Evolutionary conservation across 192 early-diverging fungal species (phyloP).

Genomic region (Coemansia sp.): DNA sequence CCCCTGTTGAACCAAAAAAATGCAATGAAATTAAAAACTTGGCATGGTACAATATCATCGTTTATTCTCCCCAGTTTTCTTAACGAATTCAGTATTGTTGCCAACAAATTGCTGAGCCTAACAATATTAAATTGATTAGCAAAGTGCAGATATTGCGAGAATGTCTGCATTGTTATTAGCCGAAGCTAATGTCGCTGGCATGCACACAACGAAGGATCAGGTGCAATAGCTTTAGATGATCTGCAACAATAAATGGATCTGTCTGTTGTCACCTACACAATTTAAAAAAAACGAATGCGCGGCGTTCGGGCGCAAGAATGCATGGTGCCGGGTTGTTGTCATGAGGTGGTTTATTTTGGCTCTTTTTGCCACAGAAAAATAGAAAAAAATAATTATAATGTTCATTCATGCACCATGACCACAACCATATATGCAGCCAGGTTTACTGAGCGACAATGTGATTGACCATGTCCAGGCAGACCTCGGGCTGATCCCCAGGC

Average conservation of each 20-base stretch:
- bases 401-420: neutral
- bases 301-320: neutral
- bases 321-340: neutral
- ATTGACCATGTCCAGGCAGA: constrained; percentile 44
- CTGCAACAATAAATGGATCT: neutral
- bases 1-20: neutral
- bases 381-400: neutral
- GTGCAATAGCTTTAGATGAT: neutral
- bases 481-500: constrained; percentile 66
- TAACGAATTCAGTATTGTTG: constrained; percentile 2
- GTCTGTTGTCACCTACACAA: neutral
- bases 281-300: neutral
- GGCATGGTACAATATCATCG: neutral
- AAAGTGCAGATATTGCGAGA: neutral
- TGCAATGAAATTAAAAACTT: constrained; percentile 1
- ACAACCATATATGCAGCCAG: neutral
- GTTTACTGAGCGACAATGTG: constrained; percentile 25
- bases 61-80: neutral
- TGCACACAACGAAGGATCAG: neutral
- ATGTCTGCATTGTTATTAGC: neutral
- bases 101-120: neutral
- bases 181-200: neutral
- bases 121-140: neutral
- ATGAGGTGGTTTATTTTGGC: neutral
- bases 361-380: neutral